phyloP scores from a whole-genome alignment of 1,139 yeast genomes.

The Zygoascus hellenicus region DNA sequence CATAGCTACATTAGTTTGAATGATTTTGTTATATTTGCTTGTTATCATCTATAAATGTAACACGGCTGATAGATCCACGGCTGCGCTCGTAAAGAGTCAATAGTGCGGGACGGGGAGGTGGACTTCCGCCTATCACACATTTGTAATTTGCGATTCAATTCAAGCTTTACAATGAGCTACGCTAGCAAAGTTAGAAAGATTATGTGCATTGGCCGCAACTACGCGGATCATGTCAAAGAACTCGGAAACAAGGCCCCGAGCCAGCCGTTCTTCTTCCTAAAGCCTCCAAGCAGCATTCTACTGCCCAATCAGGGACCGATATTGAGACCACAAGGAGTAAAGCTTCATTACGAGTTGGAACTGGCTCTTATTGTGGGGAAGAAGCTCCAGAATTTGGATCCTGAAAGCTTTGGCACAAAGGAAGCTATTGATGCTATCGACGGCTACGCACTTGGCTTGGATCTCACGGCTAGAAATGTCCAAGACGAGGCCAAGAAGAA shows the following conservation, averaged over 20 bases:
- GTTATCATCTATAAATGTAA: too few species aligned
- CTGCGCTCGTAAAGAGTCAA: too few species aligned
- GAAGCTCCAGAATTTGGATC: slow-evolving; percentile 56
- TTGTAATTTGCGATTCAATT: too few species aligned
- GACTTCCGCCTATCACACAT: too few species aligned
- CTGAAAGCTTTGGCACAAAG: slow-evolving; percentile 48
- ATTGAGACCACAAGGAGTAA: slow-evolving; percentile 71
- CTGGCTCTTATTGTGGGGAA: slow-evolving; percentile 71
- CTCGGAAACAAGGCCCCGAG: slow-evolving; percentile 73
- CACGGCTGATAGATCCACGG: too few species aligned
- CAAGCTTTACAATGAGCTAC: slow-evolving; percentile 3
- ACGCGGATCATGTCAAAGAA: slow-evolving; percentile 90
- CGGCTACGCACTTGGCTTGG: slow-evolving; percentile 84
- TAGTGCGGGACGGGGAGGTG: too few species aligned
- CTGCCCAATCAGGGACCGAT: slow-evolving; percentile 68
- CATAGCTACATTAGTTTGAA: too few species aligned
- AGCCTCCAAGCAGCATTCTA: slow-evolving; percentile 51
- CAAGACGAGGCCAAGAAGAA: slow-evolving; percentile 92
- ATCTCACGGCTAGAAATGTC: slow-evolving; percentile 91
- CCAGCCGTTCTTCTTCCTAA: slow-evolving; percentile 80
- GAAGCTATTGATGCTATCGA: slow-evolving; percentile 75
- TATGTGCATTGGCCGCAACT: slow-evolving; percentile 93
- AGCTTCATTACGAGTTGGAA: slow-evolving; percentile 90
- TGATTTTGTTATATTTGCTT: too few species aligned
- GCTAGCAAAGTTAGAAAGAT: slow-evolving; percentile 58